Base-by-base conservation (phyloP, 345 rosid species). In the Pelargonium nanum region DNA sequence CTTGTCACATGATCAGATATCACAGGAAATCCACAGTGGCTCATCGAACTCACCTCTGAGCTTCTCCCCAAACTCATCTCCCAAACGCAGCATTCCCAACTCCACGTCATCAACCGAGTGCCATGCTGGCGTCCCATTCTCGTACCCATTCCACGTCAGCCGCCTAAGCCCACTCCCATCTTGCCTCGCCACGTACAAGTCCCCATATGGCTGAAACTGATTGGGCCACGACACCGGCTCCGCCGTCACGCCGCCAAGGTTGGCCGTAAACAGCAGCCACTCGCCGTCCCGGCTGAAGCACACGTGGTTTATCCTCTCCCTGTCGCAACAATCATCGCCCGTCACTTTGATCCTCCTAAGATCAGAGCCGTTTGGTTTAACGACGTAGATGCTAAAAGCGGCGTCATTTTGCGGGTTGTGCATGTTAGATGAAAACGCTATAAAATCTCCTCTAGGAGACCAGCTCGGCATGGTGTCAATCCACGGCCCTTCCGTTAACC, bases 161-260 rank as follows among this genome's bases (percentile, higher is more conserved):
- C 95, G 83, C 68, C 74, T 73, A 52, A 91, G 55, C 22, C 84
- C 93, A 3, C 81, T 82, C 19, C 93, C 93, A 25, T 92, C 88
- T 61, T 75, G 19, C 61, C 77, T 83, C 59, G 58, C 67, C 71
- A 82, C 76, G 9, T 64, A 78, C 71, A 92, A 63, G 19, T 92
- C 95, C 0, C 98, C 98, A 7, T 86, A 87, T 2, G 98, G 96
- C 63, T 89, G 98, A 69, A 79, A 89, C 60, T 92, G 95, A 63
- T 86, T 86, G 26, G 98, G 93, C 63, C 56, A 28, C 62, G 95
- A 76, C 72, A 86, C 90, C 19, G 95, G 89, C 68, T 92, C 98
- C 0, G 86, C 91, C 58, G 75, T 77, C 26, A 91, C 77, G 0
- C 86, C 87, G 1, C 81, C 71, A 24, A 88, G 58, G 44, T 91